Conservation (phyloP, 2,329 filamentous ascomycete genomes). For the Pseudogymnoascus sp. region DNA sequence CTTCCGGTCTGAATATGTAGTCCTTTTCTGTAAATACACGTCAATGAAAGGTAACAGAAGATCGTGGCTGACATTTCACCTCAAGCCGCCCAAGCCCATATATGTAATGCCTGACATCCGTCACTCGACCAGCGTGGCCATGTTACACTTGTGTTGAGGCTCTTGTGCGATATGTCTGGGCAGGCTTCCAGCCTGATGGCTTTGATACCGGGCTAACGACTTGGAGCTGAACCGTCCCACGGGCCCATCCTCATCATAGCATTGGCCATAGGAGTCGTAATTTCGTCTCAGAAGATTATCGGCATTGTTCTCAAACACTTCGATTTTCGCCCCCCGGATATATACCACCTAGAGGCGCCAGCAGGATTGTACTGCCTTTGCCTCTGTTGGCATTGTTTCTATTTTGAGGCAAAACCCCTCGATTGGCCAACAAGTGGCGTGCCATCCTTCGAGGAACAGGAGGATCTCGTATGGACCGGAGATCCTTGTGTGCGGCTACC, state of each 20-base stretch:
- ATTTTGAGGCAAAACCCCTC: neutral
- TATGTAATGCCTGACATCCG: neutral
- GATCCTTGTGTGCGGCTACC: constrained; percentile 2
- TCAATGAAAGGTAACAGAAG: constrained; percentile 7
- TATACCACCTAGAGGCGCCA: neutral
- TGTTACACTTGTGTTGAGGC: neutral
- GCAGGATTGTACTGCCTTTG: neutral
- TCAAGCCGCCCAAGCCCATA: neutral
- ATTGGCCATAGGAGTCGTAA: constrained; percentile 3
- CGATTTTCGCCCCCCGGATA: neutral
- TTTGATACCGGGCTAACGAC: neutral
- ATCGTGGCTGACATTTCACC: constrained; percentile 5
- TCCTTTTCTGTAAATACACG: constrained; percentile 2
- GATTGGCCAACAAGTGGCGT: neutral
- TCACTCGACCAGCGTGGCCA: constrained; percentile 2
- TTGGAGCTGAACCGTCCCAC: neutral
- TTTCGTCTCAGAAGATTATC: neutral
- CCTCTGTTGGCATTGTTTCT: neutral
- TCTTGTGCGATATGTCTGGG: neutral
- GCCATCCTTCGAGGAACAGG: neutral
- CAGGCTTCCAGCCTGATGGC: neutral
- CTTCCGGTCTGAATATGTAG: constrained; percentile 1
- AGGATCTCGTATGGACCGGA: neutral
- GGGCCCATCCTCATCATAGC: neutral
- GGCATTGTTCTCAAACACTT: neutral